These are phyloP conservation scores for Cadophora sp. DNA, from an alignment of 2,329 filamentous ascomycete genomes.

Conservation along the genomic window DNA sequence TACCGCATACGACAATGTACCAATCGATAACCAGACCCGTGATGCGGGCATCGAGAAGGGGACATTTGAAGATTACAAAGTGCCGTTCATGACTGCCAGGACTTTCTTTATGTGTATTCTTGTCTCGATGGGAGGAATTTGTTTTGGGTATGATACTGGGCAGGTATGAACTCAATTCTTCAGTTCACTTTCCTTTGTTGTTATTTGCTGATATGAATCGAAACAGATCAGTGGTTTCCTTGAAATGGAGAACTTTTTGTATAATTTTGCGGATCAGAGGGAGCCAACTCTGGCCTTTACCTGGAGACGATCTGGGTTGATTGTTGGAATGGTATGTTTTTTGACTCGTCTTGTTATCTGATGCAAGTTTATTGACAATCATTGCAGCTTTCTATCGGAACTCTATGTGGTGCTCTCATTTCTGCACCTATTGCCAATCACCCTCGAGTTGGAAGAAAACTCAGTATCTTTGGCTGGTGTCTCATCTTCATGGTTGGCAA, in stretches of 20 bases:
- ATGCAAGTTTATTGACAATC: slow-evolving; percentile 49
- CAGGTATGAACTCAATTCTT: slow-evolving; percentile 11
- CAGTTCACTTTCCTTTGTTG: neutral
- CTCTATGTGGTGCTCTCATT: slow-evolving; percentile 79
- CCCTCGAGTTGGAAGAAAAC: slow-evolving; percentile 60
- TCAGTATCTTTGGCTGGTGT: slow-evolving; percentile 60
- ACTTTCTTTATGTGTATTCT: slow-evolving; percentile 38
- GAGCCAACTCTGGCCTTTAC: slow-evolving; percentile 36
- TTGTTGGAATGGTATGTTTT: slow-evolving; percentile 60
- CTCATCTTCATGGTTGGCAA: slow-evolving; percentile 69
- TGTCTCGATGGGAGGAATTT: slow-evolving; percentile 43
- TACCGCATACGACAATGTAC: slow-evolving; percentile 5
- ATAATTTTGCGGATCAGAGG: slow-evolving; percentile 57
- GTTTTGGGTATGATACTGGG: slow-evolving; percentile 46
- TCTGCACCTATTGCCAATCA: slow-evolving; percentile 71
- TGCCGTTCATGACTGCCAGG: slow-evolving; percentile 30
- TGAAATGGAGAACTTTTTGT: slow-evolving; percentile 62
- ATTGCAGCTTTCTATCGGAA: slow-evolving; percentile 70
- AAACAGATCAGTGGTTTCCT: slow-evolving; percentile 61
- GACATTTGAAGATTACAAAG: slow-evolving; percentile 3
- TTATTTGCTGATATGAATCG: neutral
- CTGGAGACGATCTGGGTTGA: slow-evolving; percentile 69
- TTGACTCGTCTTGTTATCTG: slow-evolving; percentile 44
- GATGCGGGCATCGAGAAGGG: slow-evolving; percentile 4
- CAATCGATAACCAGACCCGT: neutral